These are phyloP conservation scores for Rhodotorula sphaerocarpa DNA, from an alignment of 768 basidiomycete species.

Conservation along the genomic window DNA sequence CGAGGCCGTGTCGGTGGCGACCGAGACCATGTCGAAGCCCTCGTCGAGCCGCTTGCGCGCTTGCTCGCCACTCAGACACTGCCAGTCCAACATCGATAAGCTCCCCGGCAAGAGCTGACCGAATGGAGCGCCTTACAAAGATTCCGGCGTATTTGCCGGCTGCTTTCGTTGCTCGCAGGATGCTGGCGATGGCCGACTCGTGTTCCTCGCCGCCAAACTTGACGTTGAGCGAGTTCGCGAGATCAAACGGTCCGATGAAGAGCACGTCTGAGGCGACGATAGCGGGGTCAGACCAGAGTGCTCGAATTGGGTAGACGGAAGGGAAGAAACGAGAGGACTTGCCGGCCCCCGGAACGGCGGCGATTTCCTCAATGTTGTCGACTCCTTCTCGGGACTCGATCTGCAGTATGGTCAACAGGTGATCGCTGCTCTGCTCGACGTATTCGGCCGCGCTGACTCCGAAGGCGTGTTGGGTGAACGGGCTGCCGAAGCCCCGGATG, in stretches of 20 bases:
- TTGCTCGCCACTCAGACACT: background rate
- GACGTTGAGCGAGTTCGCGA: slow-evolving; percentile 41
- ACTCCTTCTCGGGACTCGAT: slow-evolving; percentile 42
- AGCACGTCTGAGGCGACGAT: slow-evolving; percentile 37
- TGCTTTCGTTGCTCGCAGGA: slow-evolving; percentile 41
- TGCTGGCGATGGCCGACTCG: slow-evolving; percentile 42
- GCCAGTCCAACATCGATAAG: background rate
- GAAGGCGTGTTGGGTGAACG: slow-evolving; percentile 42
- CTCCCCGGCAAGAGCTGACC: background rate
- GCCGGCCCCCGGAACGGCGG: slow-evolving; percentile 40
- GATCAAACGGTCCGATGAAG: slow-evolving; percentile 45
- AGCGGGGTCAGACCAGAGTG: background rate
- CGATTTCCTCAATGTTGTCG: slow-evolving; percentile 43
- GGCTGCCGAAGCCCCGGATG: slow-evolving; percentile 43
- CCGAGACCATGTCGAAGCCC: slow-evolving; percentile 3
- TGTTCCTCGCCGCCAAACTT: slow-evolving; percentile 39
- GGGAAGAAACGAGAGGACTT: too few relatives aligned
- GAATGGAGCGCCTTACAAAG: background rate
- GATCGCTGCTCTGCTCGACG: slow-evolving; percentile 39
- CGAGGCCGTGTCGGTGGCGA: background rate
- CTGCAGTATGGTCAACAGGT: slow-evolving; percentile 42
- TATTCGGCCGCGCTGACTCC: slow-evolving; percentile 40
- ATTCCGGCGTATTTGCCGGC: slow-evolving; percentile 41
- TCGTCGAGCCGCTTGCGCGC: background rate
- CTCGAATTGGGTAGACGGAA: background rate